Evolutionary conservation across 495 filamentous ascomycete genomes (phyloP).

Genomic region (Astrocystis sublimbata): DNA sequence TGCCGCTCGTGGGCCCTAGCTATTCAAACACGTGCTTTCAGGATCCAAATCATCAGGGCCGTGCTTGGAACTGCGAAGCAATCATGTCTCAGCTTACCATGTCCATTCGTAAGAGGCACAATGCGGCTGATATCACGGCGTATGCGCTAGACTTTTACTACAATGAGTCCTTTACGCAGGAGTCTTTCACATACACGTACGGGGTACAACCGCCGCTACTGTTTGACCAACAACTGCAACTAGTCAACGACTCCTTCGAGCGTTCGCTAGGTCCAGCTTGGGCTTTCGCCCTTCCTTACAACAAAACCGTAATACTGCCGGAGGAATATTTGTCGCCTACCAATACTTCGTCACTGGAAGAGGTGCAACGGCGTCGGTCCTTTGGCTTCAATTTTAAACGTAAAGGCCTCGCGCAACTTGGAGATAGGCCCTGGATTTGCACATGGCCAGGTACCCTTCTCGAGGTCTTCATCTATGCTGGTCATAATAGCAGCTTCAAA

Average conservation of each 20-base stretch:
- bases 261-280: conserved; percentile 68
- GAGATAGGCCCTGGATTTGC: conserved; percentile 83
- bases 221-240: conserved; percentile 50
- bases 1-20: conserved; percentile 60
- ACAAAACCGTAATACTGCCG: conserved; percentile 79
- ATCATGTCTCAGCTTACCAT: conserved; percentile 39
- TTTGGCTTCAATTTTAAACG: conserved; percentile 36
- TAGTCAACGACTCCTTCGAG: conserved; percentile 66
- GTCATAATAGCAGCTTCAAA: conserved; percentile 52
- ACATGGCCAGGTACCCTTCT: conserved; percentile 81
- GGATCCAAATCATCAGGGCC: conserved; percentile 55
- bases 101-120: conserved; percentile 25
- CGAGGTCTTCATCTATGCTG: conserved; percentile 79
- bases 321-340: conserved; percentile 49
- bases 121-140: conserved; percentile 21
- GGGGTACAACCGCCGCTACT: conserved; percentile 72
- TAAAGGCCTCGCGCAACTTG: conserved; percentile 53
- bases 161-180: conserved; percentile 35
- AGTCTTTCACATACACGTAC: conserved; percentile 55
- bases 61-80: conserved; percentile 69
- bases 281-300: conserved; percentile 68
- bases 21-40: conserved; percentile 67
- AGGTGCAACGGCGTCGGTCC: conserved; percentile 22
- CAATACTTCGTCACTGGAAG: conserved; percentile 7
- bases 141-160: conserved; percentile 39